phyloP scores from a whole-genome alignment of 176 grass and related monocot genomes.

The Ananas comosus region DNA sequence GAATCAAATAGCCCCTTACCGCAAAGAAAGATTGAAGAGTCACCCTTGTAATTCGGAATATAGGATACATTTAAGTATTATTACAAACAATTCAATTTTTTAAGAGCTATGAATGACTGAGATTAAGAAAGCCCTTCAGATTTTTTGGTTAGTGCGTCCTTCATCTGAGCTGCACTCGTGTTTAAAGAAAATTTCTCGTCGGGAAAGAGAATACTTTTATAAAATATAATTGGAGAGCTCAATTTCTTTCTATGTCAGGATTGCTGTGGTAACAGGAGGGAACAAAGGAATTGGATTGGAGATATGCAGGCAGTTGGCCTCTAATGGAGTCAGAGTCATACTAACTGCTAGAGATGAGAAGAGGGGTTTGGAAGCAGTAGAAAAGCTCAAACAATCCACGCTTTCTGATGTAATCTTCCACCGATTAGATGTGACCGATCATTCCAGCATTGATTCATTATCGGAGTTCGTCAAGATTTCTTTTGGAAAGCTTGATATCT shows the following conservation, averaged over 20 bases:
- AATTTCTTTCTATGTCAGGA: conserved; percentile 8
- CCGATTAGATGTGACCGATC: conserved; percentile 44
- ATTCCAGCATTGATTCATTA: conserved; percentile 23
- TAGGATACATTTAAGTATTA: too few species aligned
- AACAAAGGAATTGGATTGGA: conserved; percentile 33
- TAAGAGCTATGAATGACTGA: too few species aligned
- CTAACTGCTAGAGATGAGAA: conserved; percentile 22
- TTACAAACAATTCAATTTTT: too few species aligned
- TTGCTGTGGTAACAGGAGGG: conserved; percentile 29
- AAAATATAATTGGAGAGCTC: too few species aligned
- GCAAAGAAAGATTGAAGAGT: too few species aligned
- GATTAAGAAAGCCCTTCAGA: too few species aligned
- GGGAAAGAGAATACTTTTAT: too few species aligned
- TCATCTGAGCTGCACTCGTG: too few species aligned
- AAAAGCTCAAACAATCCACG: conserved; percentile 10
- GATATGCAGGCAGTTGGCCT: conserved; percentile 33
- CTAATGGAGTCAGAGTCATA: conserved; percentile 21
- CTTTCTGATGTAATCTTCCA: conserved; percentile 45
- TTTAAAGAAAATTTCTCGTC: too few species aligned
- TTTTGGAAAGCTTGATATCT: conserved; percentile 61
- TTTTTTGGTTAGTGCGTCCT: too few species aligned
- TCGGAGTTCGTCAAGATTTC: conserved; percentile 23
- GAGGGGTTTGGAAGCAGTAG: conserved; percentile 1
- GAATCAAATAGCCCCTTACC: too few species aligned
- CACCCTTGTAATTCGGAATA: too few species aligned